Base-by-base conservation (phyloP, 495 filamentous ascomycete genomes). In the Copromyces sp. region DNA sequence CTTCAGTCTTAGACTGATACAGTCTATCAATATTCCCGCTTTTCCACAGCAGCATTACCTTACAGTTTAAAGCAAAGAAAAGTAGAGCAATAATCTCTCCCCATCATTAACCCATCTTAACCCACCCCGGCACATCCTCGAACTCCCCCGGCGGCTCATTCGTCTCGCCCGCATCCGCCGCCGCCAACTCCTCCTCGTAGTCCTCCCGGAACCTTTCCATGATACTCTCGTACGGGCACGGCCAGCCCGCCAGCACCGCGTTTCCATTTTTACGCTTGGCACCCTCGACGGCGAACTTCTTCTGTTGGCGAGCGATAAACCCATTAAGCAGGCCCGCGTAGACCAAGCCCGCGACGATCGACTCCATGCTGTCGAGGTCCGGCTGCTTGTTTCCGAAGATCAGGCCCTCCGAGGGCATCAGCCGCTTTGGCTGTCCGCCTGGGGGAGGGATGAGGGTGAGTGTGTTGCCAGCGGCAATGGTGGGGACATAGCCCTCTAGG, bases 261-360 rank as follows among this genome's bases (percentile, higher is more conserved):
- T 83, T 84, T n/a, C 84, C 83, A 14, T 77, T 79, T 65, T 82
- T 88, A 69, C 86, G 81, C 77, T 92, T 92, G 17, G 93, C 88
- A 8, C 95, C 94, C 38, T 92, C 87, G 42, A 98, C 91, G 5
- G 93, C 94, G 73, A 97, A 96, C 24, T 89, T 88, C 38, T 84
- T 86, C 75, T 90, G 89, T 40, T 86, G 83, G 75, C 95, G 92
- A 12, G 92, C 92, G 32, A 98, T 86, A 75, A 94, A 99, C 6
- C 95, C 95, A 71, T 90, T 89, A 69, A 98, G 85, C n/a, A 98
- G 83, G 9, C 90, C 91, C 79, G 97, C 93, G 38, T 90, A 89
- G 17, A 97, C 86, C 8, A 98, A 83, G 2, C 90, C 91, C 1
- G 92, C 87, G 11, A 96, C 84, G 4, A 93, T 89, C 3, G 86